Percentiles rank a stretch among this genome's conserved stretches.
phyloP scores from a whole-genome alignment of 768 basidiomycete genomes.

The Psilocybe azurescens region DNA sequence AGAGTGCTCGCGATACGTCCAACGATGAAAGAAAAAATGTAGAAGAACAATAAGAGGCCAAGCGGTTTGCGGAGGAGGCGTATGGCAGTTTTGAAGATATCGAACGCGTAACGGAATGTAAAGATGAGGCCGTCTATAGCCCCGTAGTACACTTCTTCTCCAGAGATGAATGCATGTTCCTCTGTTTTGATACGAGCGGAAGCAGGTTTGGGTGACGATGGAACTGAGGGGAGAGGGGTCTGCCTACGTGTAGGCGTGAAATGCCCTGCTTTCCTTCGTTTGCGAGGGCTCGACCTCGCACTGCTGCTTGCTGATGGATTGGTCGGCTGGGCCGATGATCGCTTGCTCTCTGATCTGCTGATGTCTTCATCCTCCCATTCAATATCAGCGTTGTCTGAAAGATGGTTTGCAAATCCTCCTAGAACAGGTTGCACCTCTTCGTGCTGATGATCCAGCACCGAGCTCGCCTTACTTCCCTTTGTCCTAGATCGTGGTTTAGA shows the following conservation, averaged over 20 bases:
- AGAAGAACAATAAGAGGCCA: slow-evolving; percentile 55
- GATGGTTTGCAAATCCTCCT: not conserved
- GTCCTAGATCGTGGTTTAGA: slow-evolving; percentile 16
- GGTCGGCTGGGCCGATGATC: not conserved
- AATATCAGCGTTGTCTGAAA: not conserved
- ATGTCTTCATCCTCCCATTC: slow-evolving; percentile 18
- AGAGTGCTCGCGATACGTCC: slow-evolving; percentile 47
- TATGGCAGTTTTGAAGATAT: slow-evolving; percentile 53
- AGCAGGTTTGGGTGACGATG: slow-evolving; percentile 8
- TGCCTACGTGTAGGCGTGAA: slow-evolving; percentile 7
- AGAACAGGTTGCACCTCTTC: not conserved
- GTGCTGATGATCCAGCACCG: not conserved
- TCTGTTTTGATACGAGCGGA: not conserved
- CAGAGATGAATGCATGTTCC: slow-evolving; percentile 15
- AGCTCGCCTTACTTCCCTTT: not conserved
- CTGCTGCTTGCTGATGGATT: not conserved
- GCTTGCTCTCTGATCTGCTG: slow-evolving; percentile 5
- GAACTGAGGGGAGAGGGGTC: not conserved
- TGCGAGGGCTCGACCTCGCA: slow-evolving; percentile 27
- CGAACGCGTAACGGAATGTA: slow-evolving; percentile 46
- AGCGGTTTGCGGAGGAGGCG: slow-evolving; percentile 61
- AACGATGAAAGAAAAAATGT: slow-evolving; percentile 51
- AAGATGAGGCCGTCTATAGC: slow-evolving; percentile 35
- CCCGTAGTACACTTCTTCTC: slow-evolving; percentile 22
- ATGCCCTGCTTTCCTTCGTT: slow-evolving; percentile 27